Percentiles rank a stretch among this genome's conserved stretches.
Conservation (phyloP, 192 early-diverging fungal species). For the Gonapodya sp. region DNA sequence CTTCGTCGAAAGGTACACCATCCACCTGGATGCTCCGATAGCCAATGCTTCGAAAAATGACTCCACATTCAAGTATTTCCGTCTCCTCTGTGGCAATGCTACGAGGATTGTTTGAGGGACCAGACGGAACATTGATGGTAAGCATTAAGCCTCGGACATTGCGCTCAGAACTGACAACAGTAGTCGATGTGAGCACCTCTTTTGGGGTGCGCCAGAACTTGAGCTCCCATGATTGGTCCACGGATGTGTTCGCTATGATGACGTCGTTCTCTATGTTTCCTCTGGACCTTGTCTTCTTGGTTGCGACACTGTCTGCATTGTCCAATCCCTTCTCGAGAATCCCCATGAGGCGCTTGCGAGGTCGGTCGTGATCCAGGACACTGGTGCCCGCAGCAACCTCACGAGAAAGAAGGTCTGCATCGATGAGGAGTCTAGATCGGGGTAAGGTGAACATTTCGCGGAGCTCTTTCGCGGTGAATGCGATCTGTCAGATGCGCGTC, state of each 20-base stretch:
- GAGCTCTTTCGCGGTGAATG: slow-evolving; percentile 93
- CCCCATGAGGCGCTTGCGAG: slow-evolving; percentile 76
- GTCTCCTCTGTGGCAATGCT: slow-evolving; percentile 54
- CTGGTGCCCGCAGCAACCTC: slow-evolving; percentile 36
- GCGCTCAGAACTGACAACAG: too few species aligned
- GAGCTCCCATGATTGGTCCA: background rate
- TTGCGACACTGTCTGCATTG: slow-evolving; percentile 18
- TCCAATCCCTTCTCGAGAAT: slow-evolving; percentile 48
- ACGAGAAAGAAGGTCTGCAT: slow-evolving; percentile 40
- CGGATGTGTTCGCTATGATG: background rate
- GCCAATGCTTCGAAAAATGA: slow-evolving; percentile 77
- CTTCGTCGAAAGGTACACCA: slow-evolving; percentile 68
- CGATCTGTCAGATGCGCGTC: slow-evolving; percentile 35
- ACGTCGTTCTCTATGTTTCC: background rate
- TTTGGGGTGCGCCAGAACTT: background rate
- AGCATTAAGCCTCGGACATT: slow-evolving; percentile 29
- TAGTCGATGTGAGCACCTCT: background rate
- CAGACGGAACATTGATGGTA: slow-evolving; percentile 61
- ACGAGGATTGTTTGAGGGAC: slow-evolving; percentile 31
- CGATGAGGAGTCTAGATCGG: slow-evolving; percentile 46
- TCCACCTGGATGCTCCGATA: slow-evolving; percentile 64
- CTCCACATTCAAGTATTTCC: slow-evolving; percentile 45
- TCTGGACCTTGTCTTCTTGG: background rate
- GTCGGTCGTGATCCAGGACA: slow-evolving; percentile 37
- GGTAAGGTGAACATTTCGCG: slow-evolving; percentile 83